Base-by-base conservation (phyloP, 2,329 filamentous ascomycete genomes). In the Lasiodiplodia sp. region DNA sequence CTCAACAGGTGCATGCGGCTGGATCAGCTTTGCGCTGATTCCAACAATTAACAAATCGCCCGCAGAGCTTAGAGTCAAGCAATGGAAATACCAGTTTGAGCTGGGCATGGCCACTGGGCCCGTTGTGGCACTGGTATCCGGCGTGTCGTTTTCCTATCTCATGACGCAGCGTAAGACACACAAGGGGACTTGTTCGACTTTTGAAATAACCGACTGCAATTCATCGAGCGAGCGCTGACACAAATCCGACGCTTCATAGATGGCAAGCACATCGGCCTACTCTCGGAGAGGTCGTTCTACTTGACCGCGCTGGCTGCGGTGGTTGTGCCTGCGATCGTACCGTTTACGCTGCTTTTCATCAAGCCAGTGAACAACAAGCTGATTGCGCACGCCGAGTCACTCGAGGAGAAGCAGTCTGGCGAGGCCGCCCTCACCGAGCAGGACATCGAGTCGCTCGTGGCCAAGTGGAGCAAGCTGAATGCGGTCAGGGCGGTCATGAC, bases 331-430 rank as follows among this genome's bases (percentile, higher is more conserved):
- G 58, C 58, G 1, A 74, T 76, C 28, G 71, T 76, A 23, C 74
- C 74, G 7, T 77, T 69, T 68, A 77, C 75, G 2, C 25, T 72
- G 3, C 18, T 70, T 12, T 56, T 72, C 55, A 76, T 77, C 74
- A 55, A 66, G 55, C n/a, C 34, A 6, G 60, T 70, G 40, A 72
- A 73, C 65, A 60, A 69, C 38, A 67, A 68, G 18, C 67, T 76
- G 16, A 67, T 69, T 11, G 71, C 71, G 3, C 72, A 72, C 44
- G 71, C 69, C 7, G 71, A 72, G 37, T 70, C 51, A 16, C 51
- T 66, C 7, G 44, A 58, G 12, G 23, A 18, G 10, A 44, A 62
- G 51, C 40, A 65, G 40, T 28, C 49, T 3, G 67, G 58, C 18
- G 67, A 68, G 37, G 28, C 18, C 63, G 8, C 63, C 31, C 4